Conservation (phyloP, 2,329 filamentous ascomycete species). For the Ilyonectria mors-panacis region DNA sequence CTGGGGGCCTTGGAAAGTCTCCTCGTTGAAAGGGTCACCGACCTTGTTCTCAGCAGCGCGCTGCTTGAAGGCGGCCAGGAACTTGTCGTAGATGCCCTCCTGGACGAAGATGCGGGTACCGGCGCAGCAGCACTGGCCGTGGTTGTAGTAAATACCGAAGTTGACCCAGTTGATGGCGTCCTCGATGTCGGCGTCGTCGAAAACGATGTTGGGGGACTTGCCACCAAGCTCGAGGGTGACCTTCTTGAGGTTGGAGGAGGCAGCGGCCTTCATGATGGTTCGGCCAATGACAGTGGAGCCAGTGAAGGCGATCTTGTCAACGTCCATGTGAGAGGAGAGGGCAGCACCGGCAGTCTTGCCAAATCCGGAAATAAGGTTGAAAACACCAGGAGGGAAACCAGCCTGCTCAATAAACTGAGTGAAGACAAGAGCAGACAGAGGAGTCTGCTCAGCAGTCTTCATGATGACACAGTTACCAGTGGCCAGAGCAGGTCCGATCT, state of each 20-base stretch:
- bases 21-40: conserved; percentile 83
- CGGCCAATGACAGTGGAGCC: conserved; percentile 82
- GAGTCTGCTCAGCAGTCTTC: conserved; percentile 85
- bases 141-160: conserved; percentile 77
- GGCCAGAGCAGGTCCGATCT: conserved; percentile 82
- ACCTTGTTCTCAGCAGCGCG: conserved; percentile 82
- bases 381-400: conserved; percentile 83
- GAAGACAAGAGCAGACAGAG: conserved; percentile 77
- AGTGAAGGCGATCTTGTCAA: conserved; percentile 89
- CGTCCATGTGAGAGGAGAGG: conserved; percentile 81
- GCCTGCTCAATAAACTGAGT: conserved; percentile 79
- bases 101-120: conserved; percentile 90
- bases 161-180: conserved; percentile 85
- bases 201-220: conserved; percentile 87
- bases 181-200: conserved; percentile 83
- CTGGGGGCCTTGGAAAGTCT: conserved; percentile 92
- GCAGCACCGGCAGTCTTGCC: conserved; percentile 85
- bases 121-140: conserved; percentile 79
- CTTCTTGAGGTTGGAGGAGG: conserved; percentile 85
- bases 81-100: conserved; percentile 90
- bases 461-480: conserved; percentile 81
- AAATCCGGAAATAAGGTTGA: conserved; percentile 84
- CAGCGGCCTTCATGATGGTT: conserved; percentile 85
- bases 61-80: conserved; percentile 84
- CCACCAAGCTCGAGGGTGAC: conserved; percentile 85